Conservation (phyloP, 129 eudicot genomes). For the Artemisia tridentata region DNA sequence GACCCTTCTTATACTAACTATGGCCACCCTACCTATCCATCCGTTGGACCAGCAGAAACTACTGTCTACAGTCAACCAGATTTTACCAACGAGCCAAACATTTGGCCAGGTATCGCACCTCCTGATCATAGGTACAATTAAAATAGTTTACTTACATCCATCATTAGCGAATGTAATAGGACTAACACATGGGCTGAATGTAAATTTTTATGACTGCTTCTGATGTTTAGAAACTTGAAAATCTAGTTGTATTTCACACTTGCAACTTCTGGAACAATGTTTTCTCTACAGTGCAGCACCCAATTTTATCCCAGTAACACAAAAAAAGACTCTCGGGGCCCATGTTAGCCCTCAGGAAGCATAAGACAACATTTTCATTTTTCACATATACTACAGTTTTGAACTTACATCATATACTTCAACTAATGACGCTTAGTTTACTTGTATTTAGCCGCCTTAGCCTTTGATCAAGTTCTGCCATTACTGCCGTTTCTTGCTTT, state of each 20-base stretch:
- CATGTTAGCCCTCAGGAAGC: constrained; percentile 24
- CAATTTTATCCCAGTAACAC: constrained; percentile 36
- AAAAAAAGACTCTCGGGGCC: constrained; percentile 33
- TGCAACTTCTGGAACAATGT: constrained; percentile 20
- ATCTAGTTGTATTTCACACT: constrained; percentile 27
- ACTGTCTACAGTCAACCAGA: constrained; percentile 18
- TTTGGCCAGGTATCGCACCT: constrained; percentile 32
- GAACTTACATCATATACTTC: constrained; percentile 16
- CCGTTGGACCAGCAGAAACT: background rate
- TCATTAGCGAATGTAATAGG: background rate
- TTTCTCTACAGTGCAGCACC: constrained; percentile 32
- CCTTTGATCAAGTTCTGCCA: constrained; percentile 95
- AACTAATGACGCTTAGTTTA: constrained; percentile 27
- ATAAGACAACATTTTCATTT: constrained; percentile 23
- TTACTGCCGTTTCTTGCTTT: constrained; percentile 92
- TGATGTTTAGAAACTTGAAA: constrained; percentile 12
- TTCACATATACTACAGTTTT: constrained; percentile 17
- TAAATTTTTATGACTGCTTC: background rate
- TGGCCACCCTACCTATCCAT: background rate
- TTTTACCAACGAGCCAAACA: constrained; percentile 5
- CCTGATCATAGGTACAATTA: constrained; percentile 23
- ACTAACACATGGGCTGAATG: background rate
- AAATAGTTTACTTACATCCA: background rate
- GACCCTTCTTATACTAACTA: constrained; percentile 3
- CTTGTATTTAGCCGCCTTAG: constrained; percentile 67